These are phyloP conservation scores for Scedosporium boydii DNA, from an alignment of 2,329 filamentous ascomycete genomes.

Conservation along the genomic window DNA sequence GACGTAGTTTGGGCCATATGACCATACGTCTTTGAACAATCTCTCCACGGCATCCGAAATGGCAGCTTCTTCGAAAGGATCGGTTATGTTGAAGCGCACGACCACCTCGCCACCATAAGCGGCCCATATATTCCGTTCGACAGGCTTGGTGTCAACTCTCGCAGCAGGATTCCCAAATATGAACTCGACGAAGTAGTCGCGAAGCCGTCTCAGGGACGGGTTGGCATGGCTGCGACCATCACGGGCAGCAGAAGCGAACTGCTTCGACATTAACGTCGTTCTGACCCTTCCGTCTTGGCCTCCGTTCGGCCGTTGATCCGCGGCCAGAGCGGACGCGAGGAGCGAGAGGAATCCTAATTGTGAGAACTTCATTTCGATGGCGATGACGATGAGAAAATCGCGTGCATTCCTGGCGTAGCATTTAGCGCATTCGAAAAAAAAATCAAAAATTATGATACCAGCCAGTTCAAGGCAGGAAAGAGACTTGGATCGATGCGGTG, in stretches of 20 bases:
- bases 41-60: slow-evolving; percentile 64
- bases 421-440: too few relatives aligned
- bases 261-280: not conserved
- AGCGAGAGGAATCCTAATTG: not conserved
- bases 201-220: slow-evolving; percentile 3
- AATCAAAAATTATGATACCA: too few relatives aligned
- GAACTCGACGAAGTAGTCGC: slow-evolving; percentile 27
- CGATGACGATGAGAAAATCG: not conserved
- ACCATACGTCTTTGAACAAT: slow-evolving; percentile 86
- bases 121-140: not conserved
- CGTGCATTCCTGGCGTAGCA: too few relatives aligned
- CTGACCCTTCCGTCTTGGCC: not conserved
- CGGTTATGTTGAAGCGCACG: slow-evolving; percentile 73
- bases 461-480: too few relatives aligned
- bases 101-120: slow-evolving; percentile 77
- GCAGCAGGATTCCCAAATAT: slow-evolving; percentile 36
- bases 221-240: slow-evolving; percentile 36
- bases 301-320: not conserved
- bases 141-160: slow-evolving; percentile 13
- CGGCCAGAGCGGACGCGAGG: not conserved
- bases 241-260: slow-evolving; percentile 30
- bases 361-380: not conserved
- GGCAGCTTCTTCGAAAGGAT: slow-evolving; percentile 56
- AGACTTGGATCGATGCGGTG: too few relatives aligned
- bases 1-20: slow-evolving; percentile 69